These are phyloP conservation scores for Parasitella parasitica DNA, from an alignment of 371 early-diverging fungal genomes.

Conservation along the genomic window DNA sequence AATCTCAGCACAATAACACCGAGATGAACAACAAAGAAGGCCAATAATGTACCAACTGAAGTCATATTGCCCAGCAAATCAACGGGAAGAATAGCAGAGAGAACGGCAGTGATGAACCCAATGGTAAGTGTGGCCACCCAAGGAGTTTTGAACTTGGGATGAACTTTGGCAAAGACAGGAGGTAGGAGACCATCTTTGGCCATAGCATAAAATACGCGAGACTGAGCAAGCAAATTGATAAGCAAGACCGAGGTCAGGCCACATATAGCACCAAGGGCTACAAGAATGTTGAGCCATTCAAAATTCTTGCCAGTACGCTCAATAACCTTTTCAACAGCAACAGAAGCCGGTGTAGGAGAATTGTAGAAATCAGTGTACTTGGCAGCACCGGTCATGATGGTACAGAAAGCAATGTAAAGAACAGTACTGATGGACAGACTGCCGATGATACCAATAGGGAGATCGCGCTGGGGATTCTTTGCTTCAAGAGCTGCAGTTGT, in stretches of 20 bases:
- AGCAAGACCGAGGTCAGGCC: slow-evolving; percentile 83
- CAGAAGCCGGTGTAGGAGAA: slow-evolving; percentile 61
- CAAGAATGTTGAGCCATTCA: slow-evolving; percentile 69
- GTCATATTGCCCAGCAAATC: slow-evolving; percentile 85
- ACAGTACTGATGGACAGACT: slow-evolving; percentile 76
- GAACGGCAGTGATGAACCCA: slow-evolving; percentile 67
- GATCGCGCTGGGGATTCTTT: slow-evolving; percentile 75
- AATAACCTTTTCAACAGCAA: slow-evolving; percentile 55
- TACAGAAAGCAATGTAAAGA: slow-evolving; percentile 73
- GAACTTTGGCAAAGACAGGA: slow-evolving; percentile 63
- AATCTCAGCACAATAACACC: slow-evolving; percentile 77
- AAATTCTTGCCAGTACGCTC: slow-evolving; percentile 46
- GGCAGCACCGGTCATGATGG: slow-evolving; percentile 77
- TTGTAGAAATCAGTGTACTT: slow-evolving; percentile 51
- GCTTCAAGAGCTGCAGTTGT: slow-evolving; percentile 89
- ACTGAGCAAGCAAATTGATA: slow-evolving; percentile 74
- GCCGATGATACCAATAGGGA: slow-evolving; percentile 86
- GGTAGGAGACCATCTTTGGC: slow-evolving; percentile 85
- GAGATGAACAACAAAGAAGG: slow-evolving; percentile 81
- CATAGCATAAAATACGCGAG: slow-evolving; percentile 89
- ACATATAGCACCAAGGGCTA: slow-evolving; percentile 74
- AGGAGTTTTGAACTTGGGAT: slow-evolving; percentile 71
- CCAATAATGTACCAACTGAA: slow-evolving; percentile 82
- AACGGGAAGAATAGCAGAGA: slow-evolving; percentile 79
- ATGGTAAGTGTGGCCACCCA: slow-evolving; percentile 68